Base-by-base conservation (phyloP, 2,329 filamentous ascomycete species). In the Monilinia fructicola region DNA sequence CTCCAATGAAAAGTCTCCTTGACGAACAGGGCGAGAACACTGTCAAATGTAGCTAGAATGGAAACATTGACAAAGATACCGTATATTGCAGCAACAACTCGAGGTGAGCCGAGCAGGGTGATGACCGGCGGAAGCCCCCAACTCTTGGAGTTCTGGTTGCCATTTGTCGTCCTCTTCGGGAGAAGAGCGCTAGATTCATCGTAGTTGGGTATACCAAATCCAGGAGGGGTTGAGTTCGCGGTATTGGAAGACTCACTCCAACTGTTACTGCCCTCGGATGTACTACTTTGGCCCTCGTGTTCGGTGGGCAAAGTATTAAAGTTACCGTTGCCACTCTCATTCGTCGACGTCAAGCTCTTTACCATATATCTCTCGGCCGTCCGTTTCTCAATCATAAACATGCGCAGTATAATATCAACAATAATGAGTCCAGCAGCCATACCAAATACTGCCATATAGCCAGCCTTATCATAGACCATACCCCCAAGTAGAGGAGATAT, bases 371-470 rank as follows among this genome's bases (percentile, higher is more conserved):
- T 79, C 5, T 71, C 74, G 4, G 84, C 84, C 71, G 80, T 75
- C 70, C 83, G 84, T 73, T 83, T 83, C 74, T 87, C 85, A 52
- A 87, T 81, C 74, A 87, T 78, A 14, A 82, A 58, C 21, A 87
- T 70, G 3, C 85, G 81, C 46, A 87, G 73, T 12, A 82, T 54
- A 54, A 87, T 81, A 70, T 87, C 85, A 7, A 86, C 56, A 1
- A 73, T 79, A 40, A 88, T 81, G 53, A 84, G 73, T 1, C 78
- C 83, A 74, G 87, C 87, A 21, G 81, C 81, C 73, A 87, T 81
- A 62, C 81, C 83, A 71, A 84, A 87, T 4, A 87, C 83, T 3
- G 84, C 79, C 71, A 85, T 83, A 68, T 89, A 90, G 0, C 87
- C 87, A 0, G 78, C 82, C 7, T 55, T 66, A 4, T 63, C 55